Evolutionary conservation across 2,329 filamentous ascomycete genomes (phyloP).

Genomic region (Dothidotthia symphoricarpi): DNA sequence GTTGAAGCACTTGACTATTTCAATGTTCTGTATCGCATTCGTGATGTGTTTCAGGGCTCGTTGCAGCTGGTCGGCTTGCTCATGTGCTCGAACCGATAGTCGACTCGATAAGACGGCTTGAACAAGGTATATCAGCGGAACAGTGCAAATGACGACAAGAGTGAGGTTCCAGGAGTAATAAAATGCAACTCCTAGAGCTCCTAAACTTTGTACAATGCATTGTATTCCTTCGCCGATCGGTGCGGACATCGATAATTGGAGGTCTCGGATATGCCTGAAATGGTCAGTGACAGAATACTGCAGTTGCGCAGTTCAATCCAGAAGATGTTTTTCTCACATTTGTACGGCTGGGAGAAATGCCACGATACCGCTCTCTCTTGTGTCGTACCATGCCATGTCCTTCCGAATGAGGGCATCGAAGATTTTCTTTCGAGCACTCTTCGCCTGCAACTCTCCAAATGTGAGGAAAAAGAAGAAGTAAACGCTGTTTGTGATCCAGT

Average conservation of each 20-base stretch:
- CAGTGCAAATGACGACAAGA: conserved; percentile 69
- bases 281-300: conserved; percentile 11
- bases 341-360: conserved; percentile 71
- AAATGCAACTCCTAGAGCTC: conserved; percentile 69
- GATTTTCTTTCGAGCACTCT: conserved; percentile 60
- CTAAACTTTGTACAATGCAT: conserved; percentile 62
- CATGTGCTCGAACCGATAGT: conserved; percentile 64
- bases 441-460: conserved; percentile 80
- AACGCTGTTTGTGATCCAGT: conserved; percentile 65
- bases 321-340: conserved; percentile 55
- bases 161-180: conserved; percentile 82
- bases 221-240: conserved; percentile 70
- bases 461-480: conserved; percentile 71
- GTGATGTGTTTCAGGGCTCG: conserved; percentile 69
- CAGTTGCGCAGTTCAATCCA: neutral
- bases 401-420: conserved; percentile 70
- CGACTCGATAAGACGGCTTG: conserved; percentile 60
- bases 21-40: conserved; percentile 70
- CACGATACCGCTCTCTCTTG: conserved; percentile 66
- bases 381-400: conserved; percentile 81
- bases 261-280: conserved; percentile 73
- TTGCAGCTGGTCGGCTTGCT: conserved; percentile 66
- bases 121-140: conserved; percentile 65
- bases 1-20: conserved; percentile 84
- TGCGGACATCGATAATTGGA: conserved; percentile 77